Evolutionary conservation across 78 protist species (phyloP).

Genomic region (Acrasis kona): DNA sequence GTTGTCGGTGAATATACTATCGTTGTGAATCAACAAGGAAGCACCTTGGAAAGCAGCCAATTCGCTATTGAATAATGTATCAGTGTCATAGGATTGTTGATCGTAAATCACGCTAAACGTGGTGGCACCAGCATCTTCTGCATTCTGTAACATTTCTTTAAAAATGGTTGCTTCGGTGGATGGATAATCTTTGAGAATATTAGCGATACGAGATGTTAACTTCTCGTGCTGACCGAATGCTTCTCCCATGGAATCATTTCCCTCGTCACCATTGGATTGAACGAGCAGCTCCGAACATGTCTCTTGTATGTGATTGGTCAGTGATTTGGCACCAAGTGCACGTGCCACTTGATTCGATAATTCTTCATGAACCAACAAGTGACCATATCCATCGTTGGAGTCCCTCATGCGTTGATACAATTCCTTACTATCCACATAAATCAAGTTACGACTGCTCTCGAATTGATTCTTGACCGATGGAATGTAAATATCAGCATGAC

Average conservation of each 20-base stretch:
- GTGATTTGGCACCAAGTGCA: no score
- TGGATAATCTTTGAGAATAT: slow-evolving; percentile 3
- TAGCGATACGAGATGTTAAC: neutral
- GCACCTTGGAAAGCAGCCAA: slow-evolving; percentile 38
- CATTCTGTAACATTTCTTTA: slow-evolving; percentile 20
- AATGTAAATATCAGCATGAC: neutral
- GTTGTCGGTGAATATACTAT: slow-evolving; percentile 14
- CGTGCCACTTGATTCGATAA: no score
- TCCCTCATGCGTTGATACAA: no score
- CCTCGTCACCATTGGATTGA: neutral
- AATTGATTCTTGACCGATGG: neutral
- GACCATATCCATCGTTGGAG: no score
- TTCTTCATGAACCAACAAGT: no score
- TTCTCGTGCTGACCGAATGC: slow-evolving; percentile 5
- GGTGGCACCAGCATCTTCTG: slow-evolving; percentile 33
- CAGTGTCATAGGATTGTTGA: neutral
- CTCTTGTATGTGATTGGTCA: no score
- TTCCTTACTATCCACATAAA: neutral
- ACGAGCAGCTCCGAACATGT: neutral
- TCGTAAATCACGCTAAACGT: slow-evolving; percentile 4
- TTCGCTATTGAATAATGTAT: neutral
- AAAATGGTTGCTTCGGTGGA: neutral
- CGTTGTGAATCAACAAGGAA: slow-evolving; percentile 29
- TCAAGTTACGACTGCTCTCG: no score
- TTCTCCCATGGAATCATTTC: neutral